Conservation (phyloP, 345 rosid genomes). For the Passiflora organensis region DNA sequence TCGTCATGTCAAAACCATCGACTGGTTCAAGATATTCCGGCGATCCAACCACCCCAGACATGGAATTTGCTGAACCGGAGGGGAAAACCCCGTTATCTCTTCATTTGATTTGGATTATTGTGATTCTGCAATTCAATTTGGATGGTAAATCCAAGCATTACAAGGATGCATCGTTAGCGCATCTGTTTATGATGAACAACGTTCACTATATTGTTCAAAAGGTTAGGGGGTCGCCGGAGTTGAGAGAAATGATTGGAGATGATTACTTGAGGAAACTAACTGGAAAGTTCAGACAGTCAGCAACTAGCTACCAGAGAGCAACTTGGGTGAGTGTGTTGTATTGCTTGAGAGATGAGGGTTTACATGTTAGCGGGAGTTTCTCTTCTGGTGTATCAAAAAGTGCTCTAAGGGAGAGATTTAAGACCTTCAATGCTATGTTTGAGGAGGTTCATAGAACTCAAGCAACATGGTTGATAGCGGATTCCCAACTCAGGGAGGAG, state of each 20-base stretch:
- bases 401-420: slow-evolving; percentile 82
- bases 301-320: slow-evolving; percentile 78
- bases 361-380: slow-evolving; percentile 77
- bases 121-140: slow-evolving; percentile 77
- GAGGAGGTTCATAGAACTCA: slow-evolving; percentile 89
- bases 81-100: slow-evolving; percentile 60
- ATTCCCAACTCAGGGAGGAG: slow-evolving; percentile 83
- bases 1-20: slow-evolving; percentile 74
- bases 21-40: slow-evolving; percentile 66
- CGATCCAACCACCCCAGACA: slow-evolving; percentile 64
- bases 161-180: slow-evolving; percentile 60
- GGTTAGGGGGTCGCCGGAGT: slow-evolving; percentile 69
- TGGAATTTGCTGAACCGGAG: slow-evolving; percentile 72
- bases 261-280: slow-evolving; percentile 69
- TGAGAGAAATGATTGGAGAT: slow-evolving; percentile 89
- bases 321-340: slow-evolving; percentile 76
- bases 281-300: slow-evolving; percentile 67
- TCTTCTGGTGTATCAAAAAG: slow-evolving; percentile 81
- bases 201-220: slow-evolving; percentile 87
- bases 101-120: slow-evolving; percentile 90
- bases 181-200: slow-evolving; percentile 89
- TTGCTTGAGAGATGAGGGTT: slow-evolving; percentile 85
- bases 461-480: slow-evolving; percentile 74
- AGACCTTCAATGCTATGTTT: slow-evolving; percentile 79
- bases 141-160: slow-evolving; percentile 79